Base-by-base conservation (phyloP, 2,329 filamentous ascomycete species). In the Fusarium solani-melongenae region DNA sequence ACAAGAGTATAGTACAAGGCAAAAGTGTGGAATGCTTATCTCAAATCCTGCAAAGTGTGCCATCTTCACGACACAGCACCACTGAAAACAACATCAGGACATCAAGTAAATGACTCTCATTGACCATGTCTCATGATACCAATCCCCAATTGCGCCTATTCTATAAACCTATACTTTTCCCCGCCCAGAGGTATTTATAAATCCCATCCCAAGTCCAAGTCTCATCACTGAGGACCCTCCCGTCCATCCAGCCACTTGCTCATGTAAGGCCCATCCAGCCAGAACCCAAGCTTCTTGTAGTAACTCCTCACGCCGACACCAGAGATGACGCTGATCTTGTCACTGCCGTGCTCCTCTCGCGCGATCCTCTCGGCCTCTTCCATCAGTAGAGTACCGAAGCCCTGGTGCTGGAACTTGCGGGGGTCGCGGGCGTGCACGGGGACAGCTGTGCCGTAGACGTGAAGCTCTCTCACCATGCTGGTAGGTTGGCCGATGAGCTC, bases 371-470 rank as follows among this genome's bases (percentile, higher is more conserved):
- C 96, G 0, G 96, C 97, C 84, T 98, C 96, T 80, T 98, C 96
- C 97, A 99, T 99, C 74, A 99, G 81, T 70, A 99, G 83, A 2
- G 96, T 99, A 56, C 96, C 96, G 76, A 97, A 99, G 0, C 96
- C 96, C 81, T 98, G 96, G 84, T 99, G 96, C 85, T 99, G 96
- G 84, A 98, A 98, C 84, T 98, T 98, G 83, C 93, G 92, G 22
- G 96, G 95, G 77, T 99, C 96, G 65, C 97, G 90, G 10, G 95
- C 96, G 83, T 99, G 96, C 53, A 99, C 94, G 1, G 96, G 97
- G n/a, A 99, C 96, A 0, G 97, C 96, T 22, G 94, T 96, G 9
- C 96, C 96, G 81, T 99, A 99, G 1, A 99, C 96, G 83, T 99
- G 96, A 64, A 99, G 87, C 83, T 99, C 96, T 58, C 96, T 90